These are phyloP conservation scores for Amphirosellinia nigrospora DNA, from an alignment of 495 filamentous ascomycete genomes.

Conservation along the genomic window DNA sequence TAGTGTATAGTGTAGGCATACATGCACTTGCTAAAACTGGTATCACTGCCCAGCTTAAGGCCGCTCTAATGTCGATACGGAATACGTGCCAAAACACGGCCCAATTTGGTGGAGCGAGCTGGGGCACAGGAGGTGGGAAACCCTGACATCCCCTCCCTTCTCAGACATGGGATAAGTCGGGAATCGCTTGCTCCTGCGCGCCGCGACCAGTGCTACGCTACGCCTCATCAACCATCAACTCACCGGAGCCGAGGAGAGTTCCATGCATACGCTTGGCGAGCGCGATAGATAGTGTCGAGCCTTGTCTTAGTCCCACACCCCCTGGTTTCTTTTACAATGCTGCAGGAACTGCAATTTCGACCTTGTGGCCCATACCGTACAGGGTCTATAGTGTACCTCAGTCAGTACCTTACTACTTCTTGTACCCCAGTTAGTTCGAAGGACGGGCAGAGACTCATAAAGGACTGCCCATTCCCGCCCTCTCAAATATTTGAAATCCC, in stretches of 20 bases:
- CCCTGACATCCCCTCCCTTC: not conserved
- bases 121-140: constrained; percentile 18
- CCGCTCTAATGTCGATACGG: constrained; percentile 24
- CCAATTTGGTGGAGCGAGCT: constrained; percentile 23
- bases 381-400: constrained; percentile 16
- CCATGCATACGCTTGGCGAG: constrained; percentile 21
- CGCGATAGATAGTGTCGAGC: not conserved
- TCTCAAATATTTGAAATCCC: constrained; percentile 21
- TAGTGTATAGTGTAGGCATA: not conserved
- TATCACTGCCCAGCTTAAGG: not conserved
- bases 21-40: constrained; percentile 18
- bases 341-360: constrained; percentile 29
- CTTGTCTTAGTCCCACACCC: constrained; percentile 26
- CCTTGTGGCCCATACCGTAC: constrained; percentile 19
- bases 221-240: constrained; percentile 15
- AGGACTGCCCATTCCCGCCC: constrained; percentile 18
- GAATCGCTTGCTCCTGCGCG: constrained; percentile 14
- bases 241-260: constrained; percentile 24
- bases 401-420: constrained; percentile 18
- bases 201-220: constrained; percentile 6
- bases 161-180: constrained; percentile 10
- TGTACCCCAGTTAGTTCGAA: constrained; percentile 11
- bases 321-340: constrained; percentile 15
- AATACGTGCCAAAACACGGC: constrained; percentile 11
- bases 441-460: constrained; percentile 23